Conservation (phyloP, 2,329 filamentous ascomycete genomes). For the Sporothrix brunneoviolacea region DNA sequence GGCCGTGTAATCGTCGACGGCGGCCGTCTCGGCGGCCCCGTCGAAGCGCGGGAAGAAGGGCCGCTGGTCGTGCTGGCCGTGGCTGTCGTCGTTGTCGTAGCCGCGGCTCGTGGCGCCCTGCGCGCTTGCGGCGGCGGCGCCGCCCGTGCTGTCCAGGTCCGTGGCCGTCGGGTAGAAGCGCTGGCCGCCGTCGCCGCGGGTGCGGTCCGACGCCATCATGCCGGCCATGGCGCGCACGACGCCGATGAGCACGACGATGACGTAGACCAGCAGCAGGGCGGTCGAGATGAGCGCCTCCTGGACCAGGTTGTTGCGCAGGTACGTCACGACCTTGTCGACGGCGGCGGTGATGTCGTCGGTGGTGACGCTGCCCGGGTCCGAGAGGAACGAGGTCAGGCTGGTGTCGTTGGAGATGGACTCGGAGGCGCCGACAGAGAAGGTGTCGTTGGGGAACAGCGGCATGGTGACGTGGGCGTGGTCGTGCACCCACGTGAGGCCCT, state of each 20-base stretch:
- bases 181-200: constrained; percentile 52
- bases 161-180: constrained; percentile 20
- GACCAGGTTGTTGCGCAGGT: constrained; percentile 60
- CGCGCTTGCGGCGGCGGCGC: constrained; percentile 23
- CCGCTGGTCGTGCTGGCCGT: too few species aligned
- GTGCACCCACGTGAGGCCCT: constrained; percentile 87
- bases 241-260: constrained; percentile 70
- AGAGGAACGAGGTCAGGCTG: constrained; percentile 63
- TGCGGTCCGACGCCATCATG: constrained; percentile 53
- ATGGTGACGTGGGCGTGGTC: constrained; percentile 79
- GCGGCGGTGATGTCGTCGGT: constrained; percentile 77
- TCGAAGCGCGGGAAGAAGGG: constrained; percentile 15
- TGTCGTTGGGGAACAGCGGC: constrained; percentile 69
- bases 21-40: constrained; percentile 11
- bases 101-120: constrained; percentile 14
- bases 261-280: constrained; percentile 67
- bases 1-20: constrained; percentile 14
- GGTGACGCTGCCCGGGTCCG: constrained; percentile 65
- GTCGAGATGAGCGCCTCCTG: constrained; percentile 76
- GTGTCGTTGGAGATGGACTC: constrained; percentile 52
- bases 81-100: too few species aligned
- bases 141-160: neutral
- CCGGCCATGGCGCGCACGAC: constrained; percentile 58
- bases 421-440: constrained; percentile 73
- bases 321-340: constrained; percentile 61